These are phyloP conservation scores for Tetracentron sinense DNA, from an alignment of 164 flowering plant species.

Conservation along the genomic window DNA sequence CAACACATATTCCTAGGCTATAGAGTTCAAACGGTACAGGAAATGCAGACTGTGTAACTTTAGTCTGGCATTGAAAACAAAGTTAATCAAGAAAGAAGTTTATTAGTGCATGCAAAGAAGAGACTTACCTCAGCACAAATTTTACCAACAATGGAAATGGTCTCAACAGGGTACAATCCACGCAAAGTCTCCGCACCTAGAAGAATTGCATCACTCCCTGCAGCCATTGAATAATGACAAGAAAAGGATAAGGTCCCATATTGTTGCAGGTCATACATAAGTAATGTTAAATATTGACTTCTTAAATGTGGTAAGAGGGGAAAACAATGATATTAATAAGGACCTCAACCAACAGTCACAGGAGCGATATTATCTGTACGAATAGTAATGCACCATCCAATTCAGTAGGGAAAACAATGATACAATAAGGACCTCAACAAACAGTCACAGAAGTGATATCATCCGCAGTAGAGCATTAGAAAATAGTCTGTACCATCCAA, in stretches of 20 bases:
- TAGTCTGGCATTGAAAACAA: background rate
- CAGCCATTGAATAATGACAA: constrained; percentile 5
- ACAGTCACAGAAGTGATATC: background rate
- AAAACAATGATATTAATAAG: background rate
- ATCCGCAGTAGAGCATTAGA: too few species aligned
- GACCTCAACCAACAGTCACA: background rate
- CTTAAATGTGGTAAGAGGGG: background rate
- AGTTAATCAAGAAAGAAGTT: background rate
- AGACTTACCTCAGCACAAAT: constrained; percentile 68
- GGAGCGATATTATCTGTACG: too few species aligned
- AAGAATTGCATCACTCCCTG: constrained; percentile 83
- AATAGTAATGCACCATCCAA: background rate
- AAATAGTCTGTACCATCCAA: constrained; percentile 60
- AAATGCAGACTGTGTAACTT: too few species aligned
- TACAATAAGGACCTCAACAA: constrained; percentile 7
- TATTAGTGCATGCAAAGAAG: background rate
- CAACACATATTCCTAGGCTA: too few species aligned
- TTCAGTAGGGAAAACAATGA: background rate
- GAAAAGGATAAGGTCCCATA: background rate
- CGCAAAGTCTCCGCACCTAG: constrained; percentile 83
- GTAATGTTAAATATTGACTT: background rate
- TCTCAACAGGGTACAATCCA: constrained; percentile 74
- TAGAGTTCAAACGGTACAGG: too few species aligned
- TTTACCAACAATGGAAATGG: constrained; percentile 65
- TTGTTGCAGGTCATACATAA: too few species aligned